Percentiles rank a stretch among this genome's conserved stretches.
These are phyloP conservation scores for Chaetomiaceae sp. DNA, from an alignment of 2,329 filamentous ascomycete species.

Conservation along the genomic window DNA sequence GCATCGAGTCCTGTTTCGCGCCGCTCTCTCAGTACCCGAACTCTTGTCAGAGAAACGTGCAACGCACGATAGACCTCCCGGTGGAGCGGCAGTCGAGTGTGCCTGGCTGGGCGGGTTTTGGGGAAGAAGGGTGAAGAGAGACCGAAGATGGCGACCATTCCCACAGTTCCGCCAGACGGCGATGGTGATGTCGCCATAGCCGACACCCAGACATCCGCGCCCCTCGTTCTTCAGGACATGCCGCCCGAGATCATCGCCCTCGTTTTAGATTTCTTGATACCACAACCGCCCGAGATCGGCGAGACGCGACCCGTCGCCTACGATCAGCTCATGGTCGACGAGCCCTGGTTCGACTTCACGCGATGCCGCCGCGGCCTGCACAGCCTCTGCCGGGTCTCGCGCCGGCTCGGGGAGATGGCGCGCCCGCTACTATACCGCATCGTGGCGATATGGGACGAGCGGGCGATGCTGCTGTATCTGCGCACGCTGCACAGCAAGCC, in stretches of 20 bases:
- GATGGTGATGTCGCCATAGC: background rate
- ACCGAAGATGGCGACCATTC: no score
- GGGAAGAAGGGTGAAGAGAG: no score
- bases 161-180: background rate
- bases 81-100: no score
- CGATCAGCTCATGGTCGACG: constrained; percentile 21
- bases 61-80: no score
- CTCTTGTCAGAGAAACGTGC: no score
- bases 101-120: no score
- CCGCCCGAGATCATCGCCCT: constrained; percentile 3
- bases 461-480: constrained; percentile 21
- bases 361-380: constrained; percentile 21
- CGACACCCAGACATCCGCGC: background rate
- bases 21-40: no score
- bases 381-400: constrained; percentile 21
- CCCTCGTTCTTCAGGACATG: background rate
- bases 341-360: constrained; percentile 26
- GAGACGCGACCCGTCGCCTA: constrained; percentile 25
- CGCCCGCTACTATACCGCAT: constrained; percentile 22
- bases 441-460: constrained; percentile 20
- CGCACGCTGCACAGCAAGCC: constrained; percentile 22
- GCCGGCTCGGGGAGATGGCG: constrained; percentile 14
- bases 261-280: constrained; percentile 22
- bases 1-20: no score
- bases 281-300: constrained; percentile 22